Base-by-base conservation (phyloP, 2,329 filamentous ascomycete genomes). In the Coniochaeta ligniaria region DNA sequence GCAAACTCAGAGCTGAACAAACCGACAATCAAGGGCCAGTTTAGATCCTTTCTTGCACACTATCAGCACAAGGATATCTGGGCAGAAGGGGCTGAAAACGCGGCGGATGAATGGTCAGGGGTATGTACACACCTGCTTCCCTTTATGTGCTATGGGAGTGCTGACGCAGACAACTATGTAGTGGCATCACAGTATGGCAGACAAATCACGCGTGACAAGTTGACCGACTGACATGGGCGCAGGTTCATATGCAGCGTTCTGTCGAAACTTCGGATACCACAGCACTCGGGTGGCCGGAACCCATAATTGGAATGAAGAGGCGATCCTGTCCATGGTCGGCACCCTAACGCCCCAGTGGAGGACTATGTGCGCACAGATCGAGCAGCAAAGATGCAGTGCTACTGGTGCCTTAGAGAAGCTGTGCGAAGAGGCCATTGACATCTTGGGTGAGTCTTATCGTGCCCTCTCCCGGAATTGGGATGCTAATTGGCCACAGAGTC, bases 231-330 rank as follows among this genome's bases (percentile, higher is more conserved):
- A 47, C 43, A 47, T 52, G 24, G 26, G 8, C 22, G 6, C 47
- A 75, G 69, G 24, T 5, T 65, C 71, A 0, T 80, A 78, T 58
- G 60, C 70, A 20, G 76, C 78, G 0, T 81, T 79, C 60, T 79
- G 76, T 57, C 67, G 72, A 16, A 68, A 79, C 0, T 76, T 70
- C 57, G 79, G 79, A 0, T 63, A 69, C 8, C 62, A 80, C 57
- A 59, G 0, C 3, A 78, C 76, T 0, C 0, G 3, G 0, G 41
- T 50, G 0, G 63, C 61, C 3, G 72, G 71, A 0, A 45, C 36
- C 1, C 72, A 63, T n/a, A 73, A 75, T 60, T 81, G 78, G 78
- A 82, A 82, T 58, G 66, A 74, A 57, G 76, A 80, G 65, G 74
- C 73, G 0, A 77, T 78, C 2, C 33, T 60, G 1, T 41, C 41